Conservation (phyloP, 2,329 filamentous ascomycete species). For the Phaeomoniella chlamydospora region DNA sequence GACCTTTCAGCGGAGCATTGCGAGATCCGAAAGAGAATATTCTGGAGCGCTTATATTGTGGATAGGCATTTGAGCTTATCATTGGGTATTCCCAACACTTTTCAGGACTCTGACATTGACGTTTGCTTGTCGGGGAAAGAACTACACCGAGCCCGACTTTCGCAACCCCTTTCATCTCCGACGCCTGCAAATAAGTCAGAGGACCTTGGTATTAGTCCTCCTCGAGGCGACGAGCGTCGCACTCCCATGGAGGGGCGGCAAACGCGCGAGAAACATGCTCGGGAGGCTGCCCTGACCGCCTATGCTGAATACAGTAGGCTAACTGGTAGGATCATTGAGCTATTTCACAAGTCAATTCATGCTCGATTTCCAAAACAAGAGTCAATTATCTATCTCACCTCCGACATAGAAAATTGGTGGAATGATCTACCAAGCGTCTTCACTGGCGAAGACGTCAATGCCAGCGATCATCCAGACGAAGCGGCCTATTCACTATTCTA, state of each 20-base stretch:
- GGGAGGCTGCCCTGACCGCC: slow-evolving; percentile 20
- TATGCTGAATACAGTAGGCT: slow-evolving; percentile 24
- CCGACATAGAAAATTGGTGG: slow-evolving; percentile 28
- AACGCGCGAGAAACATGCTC: slow-evolving; percentile 9
- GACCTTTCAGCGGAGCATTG: slow-evolving; percentile 26
- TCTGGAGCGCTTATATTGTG: slow-evolving; percentile 26
- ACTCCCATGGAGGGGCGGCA: slow-evolving; percentile 2
- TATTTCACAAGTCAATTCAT: slow-evolving; percentile 27
- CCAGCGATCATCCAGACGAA: slow-evolving; percentile 1
- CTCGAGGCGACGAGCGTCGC: neutral
- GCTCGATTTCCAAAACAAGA: slow-evolving; percentile 22
- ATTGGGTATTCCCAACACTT: slow-evolving; percentile 22
- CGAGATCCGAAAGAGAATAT: slow-evolving; percentile 25
- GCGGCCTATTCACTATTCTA: neutral
- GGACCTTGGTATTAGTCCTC: neutral
- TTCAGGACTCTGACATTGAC: slow-evolving; percentile 26
- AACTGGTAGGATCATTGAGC: slow-evolving; percentile 23
- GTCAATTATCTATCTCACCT: slow-evolving; percentile 21
- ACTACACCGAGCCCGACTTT: slow-evolving; percentile 6
- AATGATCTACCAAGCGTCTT: slow-evolving; percentile 19
- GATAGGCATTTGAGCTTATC: slow-evolving; percentile 26
- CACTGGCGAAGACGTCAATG: slow-evolving; percentile 7
- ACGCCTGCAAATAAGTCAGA: neutral
- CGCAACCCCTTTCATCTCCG: neutral
- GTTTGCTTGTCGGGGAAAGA: slow-evolving; percentile 28